Conservation (phyloP, 1,284 basidiomycete species). For the Ustilago vetiveriae region DNA sequence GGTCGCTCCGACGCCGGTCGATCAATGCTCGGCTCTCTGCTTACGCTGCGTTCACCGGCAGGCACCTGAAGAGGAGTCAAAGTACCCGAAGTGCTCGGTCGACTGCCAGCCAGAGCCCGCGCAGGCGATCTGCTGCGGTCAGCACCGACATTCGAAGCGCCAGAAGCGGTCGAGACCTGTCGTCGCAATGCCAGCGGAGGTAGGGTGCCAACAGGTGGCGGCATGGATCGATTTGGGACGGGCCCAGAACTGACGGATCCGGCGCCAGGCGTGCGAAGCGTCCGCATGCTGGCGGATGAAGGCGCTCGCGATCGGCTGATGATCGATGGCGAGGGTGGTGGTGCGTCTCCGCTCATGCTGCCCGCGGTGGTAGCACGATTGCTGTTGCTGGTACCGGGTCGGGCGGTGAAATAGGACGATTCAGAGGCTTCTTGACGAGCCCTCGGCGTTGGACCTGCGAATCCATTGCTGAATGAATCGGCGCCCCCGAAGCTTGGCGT, state of each 20-base stretch:
- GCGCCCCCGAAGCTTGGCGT: constrained; percentile 22
- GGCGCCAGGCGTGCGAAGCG: constrained; percentile 36
- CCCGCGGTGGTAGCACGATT: constrained; percentile 13
- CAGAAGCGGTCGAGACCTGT: constrained; percentile 27
- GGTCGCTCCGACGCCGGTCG: constrained; percentile 24
- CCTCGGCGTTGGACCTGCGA: constrained; percentile 32
- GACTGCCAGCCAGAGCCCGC: constrained; percentile 10
- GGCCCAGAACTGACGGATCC: constrained; percentile 22
- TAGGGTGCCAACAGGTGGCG: constrained; percentile 23
- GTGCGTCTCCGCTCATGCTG: constrained; percentile 37
- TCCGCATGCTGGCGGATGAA: constrained; percentile 51
- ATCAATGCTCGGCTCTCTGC: constrained; percentile 40
- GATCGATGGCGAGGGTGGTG: constrained; percentile 63
- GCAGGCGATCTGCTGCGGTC: constrained; percentile 36
- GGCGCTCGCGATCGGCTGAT: constrained; percentile 60
- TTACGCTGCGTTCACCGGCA: constrained; percentile 12
- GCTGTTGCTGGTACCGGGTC: constrained; percentile 36
- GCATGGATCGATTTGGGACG: constrained; percentile 43
- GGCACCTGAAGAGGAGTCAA: constrained; percentile 21
- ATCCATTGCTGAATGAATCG: constrained; percentile 3
- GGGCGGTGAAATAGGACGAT: constrained; percentile 55
- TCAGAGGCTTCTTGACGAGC: constrained; percentile 51
- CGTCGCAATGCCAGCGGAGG: constrained; percentile 33
- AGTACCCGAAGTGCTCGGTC: constrained; percentile 36
- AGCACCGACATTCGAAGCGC: background rate